These are phyloP conservation scores for Glycine tomentella DNA, from an alignment of 306 rosid species.

Conservation along the genomic window DNA sequence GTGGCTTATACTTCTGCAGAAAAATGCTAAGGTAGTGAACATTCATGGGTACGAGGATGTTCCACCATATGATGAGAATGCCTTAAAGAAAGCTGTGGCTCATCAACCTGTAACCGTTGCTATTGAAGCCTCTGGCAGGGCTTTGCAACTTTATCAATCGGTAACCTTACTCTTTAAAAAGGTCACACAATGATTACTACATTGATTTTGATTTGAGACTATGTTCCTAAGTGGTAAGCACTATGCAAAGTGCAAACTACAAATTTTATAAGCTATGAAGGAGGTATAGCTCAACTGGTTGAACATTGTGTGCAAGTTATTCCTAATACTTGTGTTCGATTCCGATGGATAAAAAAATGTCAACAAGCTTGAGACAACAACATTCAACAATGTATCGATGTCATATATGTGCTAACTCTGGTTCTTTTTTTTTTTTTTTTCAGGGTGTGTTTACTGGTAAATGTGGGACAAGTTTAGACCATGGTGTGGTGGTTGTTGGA, in stretches of 20 bases:
- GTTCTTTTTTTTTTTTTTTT: not conserved
- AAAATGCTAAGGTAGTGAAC: constrained; percentile 70
- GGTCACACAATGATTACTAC: too few relatives aligned
- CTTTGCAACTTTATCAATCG: constrained; percentile 69
- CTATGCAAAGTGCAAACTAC: too few relatives aligned
- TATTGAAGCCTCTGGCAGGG: constrained; percentile 69
- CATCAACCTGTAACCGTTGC: constrained; percentile 63
- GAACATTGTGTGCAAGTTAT: too few relatives aligned
- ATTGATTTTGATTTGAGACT: not conserved
- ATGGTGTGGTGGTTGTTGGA: constrained; percentile 89
- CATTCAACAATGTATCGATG: not conserved
- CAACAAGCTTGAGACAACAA: not conserved
- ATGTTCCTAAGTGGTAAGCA: not conserved
- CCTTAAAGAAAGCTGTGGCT: constrained; percentile 60
- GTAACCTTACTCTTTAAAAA: constrained; percentile 22
- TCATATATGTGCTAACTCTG: not conserved
- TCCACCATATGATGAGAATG: constrained; percentile 63
- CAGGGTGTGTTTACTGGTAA: constrained; percentile 86
- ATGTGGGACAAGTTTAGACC: constrained; percentile 76
- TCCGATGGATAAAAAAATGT: too few relatives aligned
- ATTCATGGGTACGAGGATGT: constrained; percentile 90
- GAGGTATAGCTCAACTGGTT: too few relatives aligned
- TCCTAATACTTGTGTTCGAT: too few relatives aligned
- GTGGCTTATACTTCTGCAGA: constrained; percentile 40
- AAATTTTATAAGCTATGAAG: too few relatives aligned